phyloP scores from a whole-genome alignment of 139 green algal species.

The Nannochloris sp. region DNA sequence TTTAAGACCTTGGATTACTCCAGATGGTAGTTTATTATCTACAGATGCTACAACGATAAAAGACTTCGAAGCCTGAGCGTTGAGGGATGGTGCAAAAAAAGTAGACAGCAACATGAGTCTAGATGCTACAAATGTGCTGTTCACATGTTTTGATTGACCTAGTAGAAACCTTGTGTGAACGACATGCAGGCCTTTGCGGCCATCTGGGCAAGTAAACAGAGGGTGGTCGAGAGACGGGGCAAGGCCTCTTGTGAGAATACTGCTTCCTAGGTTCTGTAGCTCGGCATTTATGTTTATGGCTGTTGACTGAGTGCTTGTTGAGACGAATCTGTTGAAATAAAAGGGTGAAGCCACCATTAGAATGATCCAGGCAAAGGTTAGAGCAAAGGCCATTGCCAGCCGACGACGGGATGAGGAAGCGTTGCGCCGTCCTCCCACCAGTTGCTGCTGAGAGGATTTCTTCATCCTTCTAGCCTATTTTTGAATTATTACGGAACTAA shows the following conservation, averaged over 20 bases:
- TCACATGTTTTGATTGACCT: background rate
- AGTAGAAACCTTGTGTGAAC: background rate
- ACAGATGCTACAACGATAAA: background rate
- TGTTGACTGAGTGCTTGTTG: too few relatives aligned
- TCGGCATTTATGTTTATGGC: too few relatives aligned
- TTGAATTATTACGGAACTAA: too few relatives aligned
- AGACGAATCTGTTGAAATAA: too few relatives aligned
- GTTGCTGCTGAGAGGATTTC: too few relatives aligned
- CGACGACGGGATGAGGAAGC: too few relatives aligned
- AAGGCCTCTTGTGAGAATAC: background rate
- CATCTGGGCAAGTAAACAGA: background rate
- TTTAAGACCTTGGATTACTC: background rate
- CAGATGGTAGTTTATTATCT: background rate
- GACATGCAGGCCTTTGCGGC: background rate
- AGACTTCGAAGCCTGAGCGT: background rate
- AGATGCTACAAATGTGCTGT: background rate
- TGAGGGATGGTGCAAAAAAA: background rate
- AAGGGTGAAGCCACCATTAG: too few relatives aligned
- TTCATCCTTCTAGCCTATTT: too few relatives aligned
- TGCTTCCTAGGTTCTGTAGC: too few relatives aligned
- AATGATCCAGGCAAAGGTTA: too few relatives aligned
- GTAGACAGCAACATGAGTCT: background rate
- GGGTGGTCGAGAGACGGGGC: background rate
- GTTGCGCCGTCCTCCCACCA: too few relatives aligned
- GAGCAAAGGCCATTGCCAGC: too few relatives aligned